phyloP scores from a whole-genome alignment of 805 yeast genomes.

The Cyberlindnera mrakii region DNA sequence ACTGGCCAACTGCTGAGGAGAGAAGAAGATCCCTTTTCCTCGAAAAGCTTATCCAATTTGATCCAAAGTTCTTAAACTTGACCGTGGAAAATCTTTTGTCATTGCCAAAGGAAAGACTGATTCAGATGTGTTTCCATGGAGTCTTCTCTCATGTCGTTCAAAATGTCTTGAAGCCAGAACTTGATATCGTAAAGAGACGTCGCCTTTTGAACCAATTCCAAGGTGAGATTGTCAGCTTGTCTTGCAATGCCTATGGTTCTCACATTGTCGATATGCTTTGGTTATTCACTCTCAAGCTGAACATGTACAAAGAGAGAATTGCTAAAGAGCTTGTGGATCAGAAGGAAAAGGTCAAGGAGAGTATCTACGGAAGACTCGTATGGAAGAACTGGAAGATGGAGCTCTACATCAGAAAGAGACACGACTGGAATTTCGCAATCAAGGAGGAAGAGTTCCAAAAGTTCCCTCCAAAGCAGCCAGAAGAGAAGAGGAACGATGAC shows the following conservation, averaged over 20 bases:
- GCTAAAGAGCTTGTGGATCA: slow-evolving; percentile 59
- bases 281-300: slow-evolving; percentile 70
- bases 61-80: slow-evolving; percentile 49
- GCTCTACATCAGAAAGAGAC: slow-evolving; percentile 60
- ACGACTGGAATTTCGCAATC: slow-evolving; percentile 72
- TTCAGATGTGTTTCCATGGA: slow-evolving; percentile 81
- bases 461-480: slow-evolving; percentile 29
- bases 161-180: slow-evolving; percentile 45
- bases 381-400: slow-evolving; percentile 97
- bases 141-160: slow-evolving; percentile 89
- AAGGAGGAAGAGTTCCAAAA: slow-evolving; percentile 44
- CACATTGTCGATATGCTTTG: slow-evolving; percentile 84
- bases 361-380: slow-evolving; percentile 82
- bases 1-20: slow-evolving; percentile 91
- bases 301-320: slow-evolving; percentile 80
- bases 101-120: slow-evolving; percentile 52
- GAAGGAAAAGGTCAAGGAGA: slow-evolving; percentile 68
- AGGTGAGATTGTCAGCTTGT: slow-evolving; percentile 49
- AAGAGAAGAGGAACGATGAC: slow-evolving; percentile 4
- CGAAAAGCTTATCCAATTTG: slow-evolving; percentile 68
- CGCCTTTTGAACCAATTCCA: slow-evolving; percentile 61
- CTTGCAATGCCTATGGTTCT: slow-evolving; percentile 87
- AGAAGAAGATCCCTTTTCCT: slow-evolving; percentile 71
- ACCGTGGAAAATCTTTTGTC: slow-evolving; percentile 56
- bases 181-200: slow-evolving; percentile 52